Evolutionary conservation across 2,329 filamentous ascomycete species (phyloP).

Genomic region (Zymoseptoria brevis): DNA sequence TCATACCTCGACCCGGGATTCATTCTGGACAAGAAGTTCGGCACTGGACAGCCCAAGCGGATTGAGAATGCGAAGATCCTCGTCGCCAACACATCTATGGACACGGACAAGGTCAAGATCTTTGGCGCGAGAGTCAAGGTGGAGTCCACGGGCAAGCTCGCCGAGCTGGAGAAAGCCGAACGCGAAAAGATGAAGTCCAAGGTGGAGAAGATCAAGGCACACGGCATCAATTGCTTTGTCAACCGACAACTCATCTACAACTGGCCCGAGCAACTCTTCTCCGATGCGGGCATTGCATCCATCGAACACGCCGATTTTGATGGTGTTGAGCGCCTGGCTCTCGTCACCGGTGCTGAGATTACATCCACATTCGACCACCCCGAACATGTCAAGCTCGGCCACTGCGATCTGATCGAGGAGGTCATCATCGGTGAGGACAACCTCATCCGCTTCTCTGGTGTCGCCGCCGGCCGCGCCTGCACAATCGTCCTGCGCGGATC

Average conservation of each 20-base stretch:
- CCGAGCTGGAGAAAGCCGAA: constrained; percentile 97
- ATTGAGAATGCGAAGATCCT: constrained; percentile 97
- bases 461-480: constrained; percentile 87
- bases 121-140: constrained; percentile 97
- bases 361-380: constrained; percentile 97
- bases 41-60: constrained; percentile 95
- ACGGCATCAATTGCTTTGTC: constrained; percentile 99
- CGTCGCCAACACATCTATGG: constrained; percentile 97
- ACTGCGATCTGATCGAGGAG: constrained; percentile 93
- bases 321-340: constrained; percentile 85
- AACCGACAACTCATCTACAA: constrained; percentile 99
- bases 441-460: constrained; percentile 93
- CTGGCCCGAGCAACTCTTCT: constrained; percentile 98
- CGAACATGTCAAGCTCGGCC: constrained; percentile 89
- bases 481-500: constrained; percentile 94
- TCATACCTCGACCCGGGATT: constrained; percentile 98
- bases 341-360: constrained; percentile 96
- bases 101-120: constrained; percentile 99
- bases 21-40: constrained; percentile 98
- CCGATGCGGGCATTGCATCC: constrained; percentile 93
- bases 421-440: constrained; percentile 98
- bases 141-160: constrained; percentile 88
- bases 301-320: constrained; percentile 99
- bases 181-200: constrained; percentile 99
- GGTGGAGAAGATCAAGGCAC: constrained; percentile 96